phyloP scores from a whole-genome alignment of 2,329 filamentous ascomycete species.

The Ambrosiella beaveri region DNA sequence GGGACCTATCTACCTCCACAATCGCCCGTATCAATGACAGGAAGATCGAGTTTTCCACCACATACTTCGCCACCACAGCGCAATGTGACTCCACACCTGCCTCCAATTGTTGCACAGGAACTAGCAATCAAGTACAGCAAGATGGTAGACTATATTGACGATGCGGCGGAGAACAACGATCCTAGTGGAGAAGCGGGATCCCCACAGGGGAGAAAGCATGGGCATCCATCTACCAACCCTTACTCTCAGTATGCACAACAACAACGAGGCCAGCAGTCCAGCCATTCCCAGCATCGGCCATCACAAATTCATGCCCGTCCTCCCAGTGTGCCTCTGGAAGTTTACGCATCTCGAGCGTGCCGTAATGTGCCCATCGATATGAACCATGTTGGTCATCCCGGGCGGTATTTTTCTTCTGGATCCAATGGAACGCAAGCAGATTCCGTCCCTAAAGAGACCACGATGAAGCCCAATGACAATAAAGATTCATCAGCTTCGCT shows the following conservation, averaged over 20 bases:
- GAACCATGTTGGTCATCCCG: not conserved
- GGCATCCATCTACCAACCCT: not conserved
- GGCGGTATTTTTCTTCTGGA: not conserved
- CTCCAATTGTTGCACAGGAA: not conserved
- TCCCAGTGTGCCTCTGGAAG: not conserved
- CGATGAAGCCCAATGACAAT: not conserved
- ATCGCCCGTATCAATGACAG: not conserved
- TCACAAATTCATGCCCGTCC: not conserved
- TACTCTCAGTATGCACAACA: not conserved
- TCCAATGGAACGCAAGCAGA: not conserved
- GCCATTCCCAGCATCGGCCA: not conserved
- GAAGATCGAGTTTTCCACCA: not conserved
- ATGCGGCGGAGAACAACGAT: not conserved
- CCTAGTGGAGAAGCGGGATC: not conserved
- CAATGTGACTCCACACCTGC: not conserved
- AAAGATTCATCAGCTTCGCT: not conserved
- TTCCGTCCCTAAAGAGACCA: not conserved
- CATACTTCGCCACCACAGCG: not conserved
- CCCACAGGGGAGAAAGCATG: not conserved
- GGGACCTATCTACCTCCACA: not conserved
- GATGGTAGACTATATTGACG: not conserved
- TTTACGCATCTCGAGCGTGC: not conserved
- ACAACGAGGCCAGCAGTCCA: too few relatives aligned
- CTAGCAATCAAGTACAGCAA: conserved; percentile 6
- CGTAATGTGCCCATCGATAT: not conserved